Conservation (phyloP, 805 yeast genomes). For the Blastobotrys robertii region DNA sequence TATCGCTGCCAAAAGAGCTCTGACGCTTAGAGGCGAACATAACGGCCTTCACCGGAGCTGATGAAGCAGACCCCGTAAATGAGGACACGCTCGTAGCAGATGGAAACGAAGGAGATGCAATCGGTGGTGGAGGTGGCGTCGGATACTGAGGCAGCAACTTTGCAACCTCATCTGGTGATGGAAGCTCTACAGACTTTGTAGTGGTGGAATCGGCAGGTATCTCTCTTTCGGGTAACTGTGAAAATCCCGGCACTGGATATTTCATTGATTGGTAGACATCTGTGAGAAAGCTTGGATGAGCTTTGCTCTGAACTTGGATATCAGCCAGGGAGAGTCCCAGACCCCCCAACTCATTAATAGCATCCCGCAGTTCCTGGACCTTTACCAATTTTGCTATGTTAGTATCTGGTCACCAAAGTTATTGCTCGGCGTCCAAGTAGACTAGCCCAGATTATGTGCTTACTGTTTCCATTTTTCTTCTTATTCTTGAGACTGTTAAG, state of each 20-base stretch:
- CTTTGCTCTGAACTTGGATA: slow-evolving; percentile 14
- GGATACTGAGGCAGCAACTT: background rate
- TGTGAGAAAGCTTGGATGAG: slow-evolving; percentile 7
- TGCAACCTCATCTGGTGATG: slow-evolving; percentile 1
- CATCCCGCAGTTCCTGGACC: slow-evolving; percentile 6
- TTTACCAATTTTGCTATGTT: no score
- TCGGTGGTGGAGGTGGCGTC: slow-evolving; percentile 2
- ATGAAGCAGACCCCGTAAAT: no score
- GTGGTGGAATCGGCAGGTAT: background rate
- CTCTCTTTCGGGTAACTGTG: no score
- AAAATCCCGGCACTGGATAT: slow-evolving; percentile 3
- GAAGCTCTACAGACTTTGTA: background rate
- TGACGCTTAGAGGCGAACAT: no score
- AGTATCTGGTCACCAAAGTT: no score
- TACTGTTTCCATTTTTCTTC: background rate
- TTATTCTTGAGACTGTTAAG: slow-evolving; percentile 9
- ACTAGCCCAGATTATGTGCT: no score
- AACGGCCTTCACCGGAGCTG: no score
- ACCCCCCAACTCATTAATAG: slow-evolving; percentile 15
- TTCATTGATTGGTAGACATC: slow-evolving; percentile 5
- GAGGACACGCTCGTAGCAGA: background rate
- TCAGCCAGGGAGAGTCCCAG: slow-evolving; percentile 22
- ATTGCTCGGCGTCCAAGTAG: no score
- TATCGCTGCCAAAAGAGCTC: slow-evolving; percentile 14
- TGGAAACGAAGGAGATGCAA: slow-evolving; percentile 2